phyloP scores from a whole-genome alignment of 1,284 basidiomycete species.

The Sporisorium sorghi region DNA sequence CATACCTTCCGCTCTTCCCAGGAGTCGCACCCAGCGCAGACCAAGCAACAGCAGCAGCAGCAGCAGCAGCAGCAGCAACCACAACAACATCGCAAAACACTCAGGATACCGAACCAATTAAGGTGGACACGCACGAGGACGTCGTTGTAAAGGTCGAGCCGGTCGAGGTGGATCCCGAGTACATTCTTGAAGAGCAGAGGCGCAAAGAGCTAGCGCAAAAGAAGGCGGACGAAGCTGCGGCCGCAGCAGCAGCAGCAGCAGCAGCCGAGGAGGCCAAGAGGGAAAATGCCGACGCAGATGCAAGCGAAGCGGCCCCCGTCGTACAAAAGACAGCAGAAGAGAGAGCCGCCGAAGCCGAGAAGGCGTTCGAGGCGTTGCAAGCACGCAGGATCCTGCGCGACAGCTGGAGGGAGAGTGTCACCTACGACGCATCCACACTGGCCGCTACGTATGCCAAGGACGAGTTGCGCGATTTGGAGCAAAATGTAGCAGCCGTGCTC shows the following conservation, averaged over 20 bases:
- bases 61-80: not conserved
- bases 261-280: constrained; percentile 23
- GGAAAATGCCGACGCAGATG: constrained; percentile 19
- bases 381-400: constrained; percentile 45
- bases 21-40: not conserved
- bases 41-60: not conserved
- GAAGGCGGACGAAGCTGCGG: constrained; percentile 41
- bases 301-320: constrained; percentile 11
- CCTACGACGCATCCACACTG: constrained; percentile 39
- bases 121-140: not conserved
- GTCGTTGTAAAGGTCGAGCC: constrained; percentile 9
- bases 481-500: constrained; percentile 25
- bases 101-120: not conserved
- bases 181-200: constrained; percentile 33
- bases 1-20: constrained; percentile 41
- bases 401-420: constrained; percentile 39
- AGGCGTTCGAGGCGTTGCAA: constrained; percentile 49
- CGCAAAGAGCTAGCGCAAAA: constrained; percentile 41
- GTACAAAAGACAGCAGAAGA: constrained; percentile 46
- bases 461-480: constrained; percentile 40
- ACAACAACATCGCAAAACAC: not conserved
- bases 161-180: constrained; percentile 43
- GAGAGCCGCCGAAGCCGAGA: constrained; percentile 49
- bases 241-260: constrained; percentile 26
- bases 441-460: constrained; percentile 33